Evolutionary conservation across 805 yeast genomes (phyloP), one percentile per base, ranked within the genome.

Genomic region (Myxozyma nipponensis): DNA sequence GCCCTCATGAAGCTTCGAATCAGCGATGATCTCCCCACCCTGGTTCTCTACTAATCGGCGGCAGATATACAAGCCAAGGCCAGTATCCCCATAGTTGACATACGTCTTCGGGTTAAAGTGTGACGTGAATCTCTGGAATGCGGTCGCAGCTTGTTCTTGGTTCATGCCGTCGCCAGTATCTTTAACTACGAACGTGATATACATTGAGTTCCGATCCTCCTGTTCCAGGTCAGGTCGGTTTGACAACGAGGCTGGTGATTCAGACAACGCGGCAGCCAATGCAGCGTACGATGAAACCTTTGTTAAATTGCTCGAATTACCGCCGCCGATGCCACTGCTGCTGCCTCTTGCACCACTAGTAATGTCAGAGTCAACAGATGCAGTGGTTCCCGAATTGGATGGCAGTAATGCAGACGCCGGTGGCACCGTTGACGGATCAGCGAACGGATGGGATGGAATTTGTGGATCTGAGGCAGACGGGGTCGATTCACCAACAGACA

Each of bases 111-210:
- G 88, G 66, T 89, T 95, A 64, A 91, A 98, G 47, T 98, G 98
- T 69, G 93, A 98, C 17, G 91, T 90, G 72, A 91, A 91, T 1
- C 98, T 96, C 61, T 91, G 97, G 66, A 91, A 91, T 1, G 93
- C 95, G 54, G 84, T 81, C 39, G 81, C 81, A 61, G 86, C 96
- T 49, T 89, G 69, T 1, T 83, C 81, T 10, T 83, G 81, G 37
- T 86, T 95, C 51, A 91, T 90, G 51, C 98, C 98, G 0, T 96
- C 87, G 4, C 98, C 98, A 0, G 95, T 87, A 65, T 91, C 98
- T 30, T 74, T 75, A 15, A 91, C 96, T 47, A 80, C 79, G 44
- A 90, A 78, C 54, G 82, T 41, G 7, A 59, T 23, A 37, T 47
- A 59, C 19, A 57, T 40, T 10, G 41, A 18, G 24, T 46, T 47